Evolutionary conservation across 768 basidiomycete species (phyloP).

Genomic region (Trametes sanguinea): DNA sequence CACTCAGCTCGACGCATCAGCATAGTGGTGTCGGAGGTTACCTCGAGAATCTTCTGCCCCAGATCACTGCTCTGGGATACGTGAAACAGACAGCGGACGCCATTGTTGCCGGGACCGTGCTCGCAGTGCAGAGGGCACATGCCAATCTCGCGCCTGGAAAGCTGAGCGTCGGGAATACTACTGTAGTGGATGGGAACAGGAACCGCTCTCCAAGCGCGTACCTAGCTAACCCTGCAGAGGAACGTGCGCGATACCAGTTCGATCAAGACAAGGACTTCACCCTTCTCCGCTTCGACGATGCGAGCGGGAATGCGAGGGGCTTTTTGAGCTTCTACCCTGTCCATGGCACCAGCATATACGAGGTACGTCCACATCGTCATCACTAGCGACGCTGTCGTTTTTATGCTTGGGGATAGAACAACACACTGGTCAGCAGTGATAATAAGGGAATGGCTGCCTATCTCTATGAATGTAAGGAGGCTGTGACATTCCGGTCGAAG

Average conservation of each 20-base stretch:
- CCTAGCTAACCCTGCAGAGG: conserved; percentile 69
- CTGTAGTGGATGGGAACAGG: conserved; percentile 65
- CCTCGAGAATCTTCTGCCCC: conserved; percentile 75
- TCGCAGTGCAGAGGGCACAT: conserved; percentile 70
- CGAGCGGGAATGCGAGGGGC: conserved; percentile 57
- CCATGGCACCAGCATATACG: conserved; percentile 79
- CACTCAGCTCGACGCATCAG: conserved; percentile 74
- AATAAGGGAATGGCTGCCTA: conserved; percentile 88
- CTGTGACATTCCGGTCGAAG: too few species aligned
- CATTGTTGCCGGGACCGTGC: conserved; percentile 68
- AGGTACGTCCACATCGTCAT: conserved; percentile 41
- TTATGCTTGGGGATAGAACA: conserved; percentile 53
- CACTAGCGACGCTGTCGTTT: background rate
- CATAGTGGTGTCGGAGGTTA: conserved; percentile 82
- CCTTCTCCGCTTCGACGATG: conserved; percentile 65
- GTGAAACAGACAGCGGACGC: conserved; percentile 72
- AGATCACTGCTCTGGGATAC: conserved; percentile 73
- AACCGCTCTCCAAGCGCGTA: conserved; percentile 80
- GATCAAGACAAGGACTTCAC: conserved; percentile 79
- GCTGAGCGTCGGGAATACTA: conserved; percentile 68
- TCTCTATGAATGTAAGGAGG: conserved; percentile 62
- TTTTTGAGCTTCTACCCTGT: conserved; percentile 77
- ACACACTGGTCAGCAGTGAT: conserved; percentile 77
- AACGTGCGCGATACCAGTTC: conserved; percentile 64
- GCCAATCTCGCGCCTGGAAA: conserved; percentile 57